Base-by-base conservation (phyloP, 768 basidiomycete species). In the Podaxis rugospora region DNA sequence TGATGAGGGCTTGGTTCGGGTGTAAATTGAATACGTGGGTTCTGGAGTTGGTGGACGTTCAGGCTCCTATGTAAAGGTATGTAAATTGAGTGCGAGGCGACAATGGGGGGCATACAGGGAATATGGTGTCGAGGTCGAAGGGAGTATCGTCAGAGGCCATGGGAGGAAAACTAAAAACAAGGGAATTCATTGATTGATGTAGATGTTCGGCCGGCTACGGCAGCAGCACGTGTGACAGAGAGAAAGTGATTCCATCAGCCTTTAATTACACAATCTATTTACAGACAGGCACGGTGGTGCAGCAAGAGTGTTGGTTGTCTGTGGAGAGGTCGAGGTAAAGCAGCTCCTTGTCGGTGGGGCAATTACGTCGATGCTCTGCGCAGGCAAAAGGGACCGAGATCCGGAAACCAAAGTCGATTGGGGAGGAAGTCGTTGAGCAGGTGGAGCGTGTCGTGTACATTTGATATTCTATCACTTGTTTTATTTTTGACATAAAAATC, bases 31-130 rank as follows among this genome's bases (percentile, higher is more conserved):
- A 6, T 78, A 64, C 0, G 87, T 88, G 2, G 88, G 80, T 67
- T 82, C 78, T 1, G 90, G 90, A 0, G 86, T 83, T 1, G 88
- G 84, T 10, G 89, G 89, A 27, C 88, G 79, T 10, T 81, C 76
- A 1, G 83, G 83, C 72, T 90, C 89, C 88, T 88, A 51, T 66
- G 1, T 64, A 37, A 32, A 40, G 62, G 57, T 55, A 55, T 50
- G 23, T 36, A 36, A 21, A 51, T 13, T 10, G 36, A 4, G 14
- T 32, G n/a, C 35, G 42, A 51, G 1, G n/a, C 44, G 16, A 27
- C 10, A 25, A 23, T 37, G 23, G 21, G 1, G 7, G 2, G 65
- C 71, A 59, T 64, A 86, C 86, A 54, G 79, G 78, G 69, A 88
- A 88, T 40, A 88, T 67, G 3, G 68, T 57, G 21, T 74, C 81